Evolutionary conservation across 2,329 filamentous ascomycete species (phyloP).

Genomic region (Bipolaris cookei): DNA sequence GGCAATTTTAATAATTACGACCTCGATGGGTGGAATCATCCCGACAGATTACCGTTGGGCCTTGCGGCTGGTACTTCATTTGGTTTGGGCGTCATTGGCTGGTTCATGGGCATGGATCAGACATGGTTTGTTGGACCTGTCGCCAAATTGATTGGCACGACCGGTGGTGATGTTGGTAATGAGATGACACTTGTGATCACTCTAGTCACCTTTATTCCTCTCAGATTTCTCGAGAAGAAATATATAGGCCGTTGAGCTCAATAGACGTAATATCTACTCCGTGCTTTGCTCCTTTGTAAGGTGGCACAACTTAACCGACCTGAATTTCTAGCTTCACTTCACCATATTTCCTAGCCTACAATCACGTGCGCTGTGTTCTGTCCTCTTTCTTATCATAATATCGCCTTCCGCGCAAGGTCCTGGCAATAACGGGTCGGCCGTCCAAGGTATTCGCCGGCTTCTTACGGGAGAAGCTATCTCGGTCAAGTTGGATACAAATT

Average conservation of each 20-base stretch:
- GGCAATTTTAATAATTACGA: conserved; percentile 59
- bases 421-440: too few species aligned
- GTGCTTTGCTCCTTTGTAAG: too few species aligned
- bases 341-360: too few species aligned
- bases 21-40: conserved; percentile 55
- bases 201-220: conserved; percentile 33
- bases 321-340: too few species aligned
- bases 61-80: conserved; percentile 51
- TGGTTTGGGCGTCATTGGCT: conserved; percentile 50
- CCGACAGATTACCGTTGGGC: conserved; percentile 50
- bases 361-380: too few species aligned
- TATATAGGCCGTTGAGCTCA: conserved; percentile 17
- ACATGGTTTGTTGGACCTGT: conserved; percentile 60
- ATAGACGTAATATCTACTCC: too few species aligned
- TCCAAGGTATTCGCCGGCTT: too few species aligned
- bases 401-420: too few species aligned
- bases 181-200: conserved; percentile 39
- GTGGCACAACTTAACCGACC: too few species aligned
- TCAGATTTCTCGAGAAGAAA: conserved; percentile 38
- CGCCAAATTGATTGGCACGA: conserved; percentile 33
- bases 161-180: conserved; percentile 40
- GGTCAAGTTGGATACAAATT: too few species aligned
- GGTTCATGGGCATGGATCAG: conserved; percentile 65
- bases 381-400: too few species aligned
- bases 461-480: too few species aligned